Evolutionary conservation across 2,329 filamentous ascomycete genomes (phyloP).

Genomic region (Fusarium albidum): DNA sequence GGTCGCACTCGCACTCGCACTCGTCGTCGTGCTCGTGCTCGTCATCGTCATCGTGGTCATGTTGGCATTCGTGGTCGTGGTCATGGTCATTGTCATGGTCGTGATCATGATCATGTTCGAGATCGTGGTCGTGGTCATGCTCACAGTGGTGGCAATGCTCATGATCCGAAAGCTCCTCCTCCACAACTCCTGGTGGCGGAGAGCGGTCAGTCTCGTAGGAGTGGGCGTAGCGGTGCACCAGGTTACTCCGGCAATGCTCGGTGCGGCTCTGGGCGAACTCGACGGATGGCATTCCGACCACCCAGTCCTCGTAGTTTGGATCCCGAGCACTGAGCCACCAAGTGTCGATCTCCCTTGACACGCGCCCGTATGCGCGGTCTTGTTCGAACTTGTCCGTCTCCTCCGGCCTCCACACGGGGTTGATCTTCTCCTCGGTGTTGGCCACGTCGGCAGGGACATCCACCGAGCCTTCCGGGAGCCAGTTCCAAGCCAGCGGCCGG

Average conservation of each 20-base stretch:
- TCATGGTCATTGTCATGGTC: constrained; percentile 48
- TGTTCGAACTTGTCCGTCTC: constrained; percentile 66
- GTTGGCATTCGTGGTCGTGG: constrained; percentile 35
- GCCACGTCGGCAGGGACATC: constrained; percentile 43
- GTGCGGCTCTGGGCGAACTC: constrained; percentile 66
- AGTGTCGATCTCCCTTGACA: constrained; percentile 70
- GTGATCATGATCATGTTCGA: constrained; percentile 42
- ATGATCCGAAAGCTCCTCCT: constrained; percentile 50
- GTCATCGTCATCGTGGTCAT: constrained; percentile 32
- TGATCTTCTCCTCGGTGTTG: constrained; percentile 53
- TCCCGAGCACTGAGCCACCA: constrained; percentile 71
- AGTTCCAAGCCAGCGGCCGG: constrained; percentile 64
- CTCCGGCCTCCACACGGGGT: constrained; percentile 60
- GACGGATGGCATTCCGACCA: constrained; percentile 66
- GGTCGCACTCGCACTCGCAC: constrained; percentile 34
- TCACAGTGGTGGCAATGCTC: constrained; percentile 48
- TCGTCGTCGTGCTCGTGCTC: constrained; percentile 43
- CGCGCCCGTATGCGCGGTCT: constrained; percentile 65
- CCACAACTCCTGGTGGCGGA: constrained; percentile 45
- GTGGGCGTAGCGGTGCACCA: constrained; percentile 63
- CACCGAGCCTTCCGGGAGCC: constrained; percentile 53
- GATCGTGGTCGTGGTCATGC: constrained; percentile 35
- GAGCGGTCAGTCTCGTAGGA: constrained; percentile 54
- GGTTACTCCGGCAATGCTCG: constrained; percentile 66
- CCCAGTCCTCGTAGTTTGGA: constrained; percentile 67